Base-by-base conservation (phyloP, 371 early-diverging fungal species). In the Lichtheimia ramosa region DNA sequence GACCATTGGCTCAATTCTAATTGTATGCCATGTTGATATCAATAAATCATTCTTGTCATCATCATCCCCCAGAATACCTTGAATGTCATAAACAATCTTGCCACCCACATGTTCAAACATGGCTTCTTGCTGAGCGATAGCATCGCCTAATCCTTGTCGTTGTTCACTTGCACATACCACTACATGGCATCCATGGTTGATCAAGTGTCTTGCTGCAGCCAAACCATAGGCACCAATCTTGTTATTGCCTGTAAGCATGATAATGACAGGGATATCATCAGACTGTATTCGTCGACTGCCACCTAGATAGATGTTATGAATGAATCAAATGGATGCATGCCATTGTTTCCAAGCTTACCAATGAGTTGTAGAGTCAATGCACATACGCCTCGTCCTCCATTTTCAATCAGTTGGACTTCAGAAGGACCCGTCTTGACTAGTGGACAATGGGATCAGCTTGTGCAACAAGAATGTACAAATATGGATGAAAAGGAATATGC, bases 371-470 rank as follows among this genome's bases (percentile, higher is more conserved):
- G 68, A 27, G 80, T 82, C 71, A 91, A 66, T 76, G 85, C 76
- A 21, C 89, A 83, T 3, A 83, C 75, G n/a, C 91, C 83, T 20
- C 91, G 77, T 2, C 92, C 94, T 10, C 87, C 92, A 70, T 92
- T 92, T 65, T 92, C 93, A 56, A 89, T 77, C 79, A 90, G 73
- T 55, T 86, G 88, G 34, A 82, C 85, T 20, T 86, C 85, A 51
- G 77, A 78, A 15, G 85, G 82, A 6, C 89, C 90, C 39, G 83
- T 86, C 43, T 85, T 84, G 5, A 54, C 54, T 0, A 74, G 61
- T 64, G 82, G 1, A 43, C 16, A 25, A 10, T 18, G 53, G 34
- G 10, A 16, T 53, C 25, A 34, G 39, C 7, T 18, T 34, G 14
- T 15, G 40, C 39, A 14, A 13, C 16, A 25, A 24, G 23, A 10